phyloP scores from a whole-genome alignment of 1,284 basidiomycete genomes.

The Trametes sp. region DNA sequence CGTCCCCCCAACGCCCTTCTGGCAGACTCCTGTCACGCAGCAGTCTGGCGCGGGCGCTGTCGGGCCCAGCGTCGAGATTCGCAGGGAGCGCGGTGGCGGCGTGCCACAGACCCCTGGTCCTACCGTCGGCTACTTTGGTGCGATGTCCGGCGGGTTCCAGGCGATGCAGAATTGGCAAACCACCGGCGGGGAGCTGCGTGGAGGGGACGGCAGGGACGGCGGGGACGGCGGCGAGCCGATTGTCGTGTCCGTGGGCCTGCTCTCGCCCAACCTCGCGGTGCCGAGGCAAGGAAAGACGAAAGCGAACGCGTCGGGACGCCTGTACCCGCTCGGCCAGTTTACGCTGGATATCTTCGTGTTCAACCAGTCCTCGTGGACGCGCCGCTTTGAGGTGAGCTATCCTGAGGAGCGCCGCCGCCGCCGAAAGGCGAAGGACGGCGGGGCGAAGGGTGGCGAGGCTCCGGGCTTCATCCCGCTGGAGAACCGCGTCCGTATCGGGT shows the following conservation, averaged over 20 bases:
- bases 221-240: conserved; percentile 58
- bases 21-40: conserved; percentile 61
- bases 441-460: conserved; percentile 43
- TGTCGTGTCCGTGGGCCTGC: conserved; percentile 77
- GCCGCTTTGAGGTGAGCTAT: conserved; percentile 80
- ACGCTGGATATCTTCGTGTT: conserved; percentile 89
- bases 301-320: conserved; percentile 39
- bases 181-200: conserved; percentile 9
- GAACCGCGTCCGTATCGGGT: conserved; percentile 85
- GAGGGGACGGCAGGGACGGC: conserved; percentile 1
- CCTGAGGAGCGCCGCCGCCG: conserved; percentile 62
- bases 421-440: conserved; percentile 41
- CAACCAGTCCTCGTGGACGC: conserved; percentile 81
- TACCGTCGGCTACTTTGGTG: conserved; percentile 46
- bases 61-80: conserved; percentile 70
- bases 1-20: conserved; percentile 58
- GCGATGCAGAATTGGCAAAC: conserved; percentile 14
- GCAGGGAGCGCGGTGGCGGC: conserved; percentile 52
- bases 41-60: conserved; percentile 51
- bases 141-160: conserved; percentile 18
- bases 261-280: conserved; percentile 41
- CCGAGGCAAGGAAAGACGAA: conserved; percentile 20
- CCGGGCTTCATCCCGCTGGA: conserved; percentile 81
- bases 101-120: conserved; percentile 66
- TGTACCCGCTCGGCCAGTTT: conserved; percentile 80